phyloP scores from a whole-genome alignment of 2,329 filamentous ascomycete genomes.

The Lachnellula cervina region DNA sequence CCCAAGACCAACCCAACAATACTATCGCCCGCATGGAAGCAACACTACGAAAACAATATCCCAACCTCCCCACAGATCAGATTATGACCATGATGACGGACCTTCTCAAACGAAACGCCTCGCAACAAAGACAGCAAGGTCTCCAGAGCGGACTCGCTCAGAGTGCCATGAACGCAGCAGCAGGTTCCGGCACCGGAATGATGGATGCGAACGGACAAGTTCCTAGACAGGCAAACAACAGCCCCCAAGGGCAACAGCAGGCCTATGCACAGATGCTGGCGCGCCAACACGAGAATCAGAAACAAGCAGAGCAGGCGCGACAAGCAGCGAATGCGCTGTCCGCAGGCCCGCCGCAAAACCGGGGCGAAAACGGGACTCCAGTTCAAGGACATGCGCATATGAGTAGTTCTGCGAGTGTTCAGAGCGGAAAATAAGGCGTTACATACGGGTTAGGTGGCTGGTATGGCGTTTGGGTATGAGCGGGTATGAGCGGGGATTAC shows the following conservation, averaged over 20 bases:
- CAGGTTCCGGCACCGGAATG: conserved; percentile 33
- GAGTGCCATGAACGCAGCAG: conserved; percentile 46
- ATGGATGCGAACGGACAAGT: conserved; percentile 20
- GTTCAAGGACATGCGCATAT: conserved; percentile 23
- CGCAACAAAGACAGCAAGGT: conserved; percentile 27
- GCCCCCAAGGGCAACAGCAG: conserved; percentile 27
- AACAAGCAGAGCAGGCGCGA: conserved; percentile 34
- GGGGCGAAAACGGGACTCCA: conserved; percentile 6
- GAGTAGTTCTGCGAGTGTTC: conserved; percentile 19
- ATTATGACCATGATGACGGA: conserved; percentile 48
- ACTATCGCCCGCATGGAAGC: conserved; percentile 17
- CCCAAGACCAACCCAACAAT: conserved; percentile 10
- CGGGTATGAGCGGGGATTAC: conserved; percentile 4
- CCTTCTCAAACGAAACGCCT: conserved; percentile 21
- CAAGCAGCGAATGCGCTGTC: conserved; percentile 11
- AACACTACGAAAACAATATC: conserved; percentile 24
- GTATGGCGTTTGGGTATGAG: background rate
- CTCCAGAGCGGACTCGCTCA: conserved; percentile 34
- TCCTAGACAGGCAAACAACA: background rate
- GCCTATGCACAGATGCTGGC: conserved; percentile 49
- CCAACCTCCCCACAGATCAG: conserved; percentile 45
- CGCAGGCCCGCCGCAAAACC: conserved; percentile 14
- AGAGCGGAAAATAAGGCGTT: conserved; percentile 19
- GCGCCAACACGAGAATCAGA: conserved; percentile 46
- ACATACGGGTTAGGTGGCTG: background rate